phyloP scores from a whole-genome alignment of 2,329 filamentous ascomycete species.

The Bretziella fagacearum region DNA sequence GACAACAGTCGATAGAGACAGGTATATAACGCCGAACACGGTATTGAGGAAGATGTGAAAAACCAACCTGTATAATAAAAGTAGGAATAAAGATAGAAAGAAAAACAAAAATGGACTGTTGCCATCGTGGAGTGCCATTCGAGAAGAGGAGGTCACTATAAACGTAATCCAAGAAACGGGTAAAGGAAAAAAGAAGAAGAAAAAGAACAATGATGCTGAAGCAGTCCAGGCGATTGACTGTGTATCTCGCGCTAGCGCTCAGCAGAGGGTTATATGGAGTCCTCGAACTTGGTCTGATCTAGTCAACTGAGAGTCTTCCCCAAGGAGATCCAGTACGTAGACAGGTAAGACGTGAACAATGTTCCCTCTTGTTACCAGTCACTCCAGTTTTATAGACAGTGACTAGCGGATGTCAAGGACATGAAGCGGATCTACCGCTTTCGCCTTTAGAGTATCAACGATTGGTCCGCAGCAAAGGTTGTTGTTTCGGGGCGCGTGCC shows the following conservation, averaged over 20 bases:
- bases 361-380: neutral
- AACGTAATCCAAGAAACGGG: neutral
- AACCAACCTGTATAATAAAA: too few species aligned
- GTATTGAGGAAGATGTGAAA: neutral
- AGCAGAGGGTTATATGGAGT: too few species aligned
- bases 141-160: neutral
- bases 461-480: slow-evolving; percentile 8
- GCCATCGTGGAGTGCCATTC: neutral
- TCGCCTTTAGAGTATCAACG: slow-evolving; percentile 8
- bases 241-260: slow-evolving; percentile 7
- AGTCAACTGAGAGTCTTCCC: too few species aligned
- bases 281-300: too few species aligned
- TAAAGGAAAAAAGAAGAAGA: slow-evolving; percentile 8
- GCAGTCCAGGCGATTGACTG: slow-evolving; percentile 10
- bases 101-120: slow-evolving; percentile 10
- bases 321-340: too few species aligned
- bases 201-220: slow-evolving; percentile 5
- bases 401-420: neutral
- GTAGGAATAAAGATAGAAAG: slow-evolving; percentile 12
- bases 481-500: slow-evolving; percentile 11
- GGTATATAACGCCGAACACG: neutral
- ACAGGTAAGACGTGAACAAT: neutral
- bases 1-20: neutral
- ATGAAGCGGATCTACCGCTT: neutral
- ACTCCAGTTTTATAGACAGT: neutral